Evolutionary conservation across 139 green algal genomes (phyloP).

Genomic region (Deuterostichococcus epilithicus): DNA sequence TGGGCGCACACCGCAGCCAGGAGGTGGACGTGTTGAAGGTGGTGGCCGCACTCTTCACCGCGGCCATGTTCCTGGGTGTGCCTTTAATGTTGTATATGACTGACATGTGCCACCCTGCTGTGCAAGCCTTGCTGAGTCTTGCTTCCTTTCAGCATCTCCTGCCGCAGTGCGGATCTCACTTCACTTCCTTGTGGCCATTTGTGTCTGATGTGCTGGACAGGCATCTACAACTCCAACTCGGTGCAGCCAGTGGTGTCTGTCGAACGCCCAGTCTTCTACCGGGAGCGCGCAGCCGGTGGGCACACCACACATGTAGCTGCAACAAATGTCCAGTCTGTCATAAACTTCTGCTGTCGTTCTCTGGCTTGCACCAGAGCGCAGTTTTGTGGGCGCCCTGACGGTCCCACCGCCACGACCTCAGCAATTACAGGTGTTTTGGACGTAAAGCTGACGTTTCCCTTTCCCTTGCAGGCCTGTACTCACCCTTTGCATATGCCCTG

Average conservation of each 20-base stretch:
- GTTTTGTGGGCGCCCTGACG: no score
- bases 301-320: no score
- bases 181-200: background rate
- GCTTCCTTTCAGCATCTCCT: background rate
- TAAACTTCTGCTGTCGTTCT: background rate
- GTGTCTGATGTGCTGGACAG: background rate
- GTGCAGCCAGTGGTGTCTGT: slow-evolving; percentile 6
- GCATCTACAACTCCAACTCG: background rate
- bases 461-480: slow-evolving; percentile 3
- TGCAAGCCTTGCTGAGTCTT: no score
- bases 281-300: background rate
- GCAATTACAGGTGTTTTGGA: no score
- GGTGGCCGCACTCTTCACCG: slow-evolving; percentile 12
- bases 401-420: no score
- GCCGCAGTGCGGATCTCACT: background rate
- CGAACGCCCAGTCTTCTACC: background rate
- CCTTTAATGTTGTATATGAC: no score
- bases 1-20: background rate
- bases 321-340: no score
- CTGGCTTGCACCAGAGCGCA: no score
- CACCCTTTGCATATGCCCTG: slow-evolving; percentile 7
- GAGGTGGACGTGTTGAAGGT: background rate
- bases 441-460: background rate
- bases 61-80: slow-evolving; percentile 13
- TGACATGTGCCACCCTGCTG: no score